phyloP scores from a whole-genome alignment of 805 yeast genomes.

The Yarrowia bubula region DNA sequence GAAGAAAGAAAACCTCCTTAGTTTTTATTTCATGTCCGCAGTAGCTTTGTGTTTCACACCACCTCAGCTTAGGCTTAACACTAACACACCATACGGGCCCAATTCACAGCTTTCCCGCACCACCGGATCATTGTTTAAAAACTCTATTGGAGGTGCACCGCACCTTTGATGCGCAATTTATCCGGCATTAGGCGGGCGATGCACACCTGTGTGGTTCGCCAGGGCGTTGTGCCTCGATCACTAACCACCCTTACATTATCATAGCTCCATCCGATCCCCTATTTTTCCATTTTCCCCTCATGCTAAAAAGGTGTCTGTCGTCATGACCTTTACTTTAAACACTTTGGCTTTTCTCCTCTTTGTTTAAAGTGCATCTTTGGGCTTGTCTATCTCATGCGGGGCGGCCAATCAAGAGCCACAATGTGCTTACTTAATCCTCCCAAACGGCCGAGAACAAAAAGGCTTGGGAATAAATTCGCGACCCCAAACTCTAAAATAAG shows the following conservation, averaged over 20 bases:
- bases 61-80: slow-evolving; percentile 10
- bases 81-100: neutral
- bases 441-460: slow-evolving; percentile 11
- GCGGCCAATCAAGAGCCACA: neutral
- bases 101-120: neutral
- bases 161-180: neutral
- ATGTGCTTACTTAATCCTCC: slow-evolving; percentile 11
- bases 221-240: neutral
- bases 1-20: neutral
- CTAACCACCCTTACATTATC: slow-evolving; percentile 9
- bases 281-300: neutral
- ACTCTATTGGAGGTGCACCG: neutral
- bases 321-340: neutral
- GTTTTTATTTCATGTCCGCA: slow-evolving; percentile 3
- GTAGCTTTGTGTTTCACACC: slow-evolving; percentile 22
- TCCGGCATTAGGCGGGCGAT: neutral
- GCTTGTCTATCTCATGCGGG: slow-evolving; percentile 20
- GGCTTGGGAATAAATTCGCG: neutral
- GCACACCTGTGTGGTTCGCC: neutral
- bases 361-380: neutral
- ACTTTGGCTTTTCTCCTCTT: neutral
- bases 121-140: slow-evolving; percentile 9
- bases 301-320: neutral
- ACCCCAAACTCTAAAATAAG: neutral
- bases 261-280: neutral